These are phyloP conservation scores for Apiospora koreana DNA, from an alignment of 2,329 filamentous ascomycete genomes.

Conservation along the genomic window DNA sequence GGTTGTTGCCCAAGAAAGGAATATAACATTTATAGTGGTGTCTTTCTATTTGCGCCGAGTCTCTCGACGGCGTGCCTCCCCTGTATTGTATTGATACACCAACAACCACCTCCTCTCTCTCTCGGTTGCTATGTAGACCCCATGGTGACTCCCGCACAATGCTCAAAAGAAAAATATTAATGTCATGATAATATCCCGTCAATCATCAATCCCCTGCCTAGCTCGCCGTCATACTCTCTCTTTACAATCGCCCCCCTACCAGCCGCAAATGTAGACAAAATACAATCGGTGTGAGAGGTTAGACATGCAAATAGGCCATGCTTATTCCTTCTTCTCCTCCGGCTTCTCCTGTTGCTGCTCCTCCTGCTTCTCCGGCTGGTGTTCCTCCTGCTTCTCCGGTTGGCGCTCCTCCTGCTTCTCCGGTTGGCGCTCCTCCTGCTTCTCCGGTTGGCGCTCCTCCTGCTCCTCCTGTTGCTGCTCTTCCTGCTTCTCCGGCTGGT, in stretches of 20 bases:
- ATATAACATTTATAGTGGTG: not conserved
- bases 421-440: slow-evolving; percentile 36
- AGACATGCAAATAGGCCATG: not conserved
- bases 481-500: too few species aligned
- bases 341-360: slow-evolving; percentile 31
- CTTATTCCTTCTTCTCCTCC: not conserved
- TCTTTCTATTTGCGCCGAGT: not conserved
- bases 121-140: not conserved
- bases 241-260: not conserved
- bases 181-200: not conserved
- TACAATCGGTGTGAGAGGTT: not conserved
- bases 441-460: too few species aligned
- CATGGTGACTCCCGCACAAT: slow-evolving; percentile 4
- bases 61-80: not conserved
- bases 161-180: not conserved
- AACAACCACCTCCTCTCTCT: not conserved
- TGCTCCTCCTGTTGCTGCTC: not conserved
- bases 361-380: too few species aligned
- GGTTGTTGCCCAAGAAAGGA: not conserved
- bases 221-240: not conserved
- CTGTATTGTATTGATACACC: slow-evolving; percentile 12
- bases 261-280: not conserved
- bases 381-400: too few species aligned
- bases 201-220: not conserved
- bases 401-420: too few species aligned